Conservation (phyloP, 192 early-diverging fungal genomes). For the Obelidium mucronatum region DNA sequence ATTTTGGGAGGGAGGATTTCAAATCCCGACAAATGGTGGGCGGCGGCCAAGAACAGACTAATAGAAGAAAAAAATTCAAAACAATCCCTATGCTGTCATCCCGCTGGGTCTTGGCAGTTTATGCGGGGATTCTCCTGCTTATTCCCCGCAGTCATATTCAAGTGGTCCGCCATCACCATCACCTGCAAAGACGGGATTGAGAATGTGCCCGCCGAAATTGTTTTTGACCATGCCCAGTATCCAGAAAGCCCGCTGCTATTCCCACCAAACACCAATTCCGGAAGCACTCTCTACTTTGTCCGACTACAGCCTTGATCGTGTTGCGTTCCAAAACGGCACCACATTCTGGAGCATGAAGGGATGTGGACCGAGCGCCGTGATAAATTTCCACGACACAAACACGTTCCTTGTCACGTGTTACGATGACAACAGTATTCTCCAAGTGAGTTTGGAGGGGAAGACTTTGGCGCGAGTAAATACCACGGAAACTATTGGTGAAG, state of each 20-base stretch:
- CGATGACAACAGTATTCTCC: constrained; percentile 2
- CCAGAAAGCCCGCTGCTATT: background rate
- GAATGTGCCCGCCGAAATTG: background rate
- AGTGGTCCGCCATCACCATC: constrained; percentile 1
- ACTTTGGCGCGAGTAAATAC: background rate
- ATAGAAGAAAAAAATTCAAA: too few species aligned
- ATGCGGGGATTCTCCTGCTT: too few species aligned
- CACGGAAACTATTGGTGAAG: background rate
- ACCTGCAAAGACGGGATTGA: background rate
- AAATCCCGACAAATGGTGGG: too few species aligned
- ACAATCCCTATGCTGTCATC: too few species aligned
- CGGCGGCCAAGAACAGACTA: too few species aligned
- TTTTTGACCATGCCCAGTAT: background rate
- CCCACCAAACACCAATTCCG: too few species aligned
- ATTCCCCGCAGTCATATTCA: too few species aligned
- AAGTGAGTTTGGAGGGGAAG: background rate
- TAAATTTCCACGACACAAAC: background rate
- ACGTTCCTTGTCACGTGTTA: constrained; percentile 14
- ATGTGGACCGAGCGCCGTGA: background rate
- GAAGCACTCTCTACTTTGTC: background rate
- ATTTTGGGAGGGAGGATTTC: too few species aligned
- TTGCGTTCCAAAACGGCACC: background rate
- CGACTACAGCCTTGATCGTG: background rate
- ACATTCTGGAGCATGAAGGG: background rate
- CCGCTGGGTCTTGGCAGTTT: too few species aligned